Conservation (phyloP, 1,284 basidiomycete genomes). For the Marasmius tenuissimus region DNA sequence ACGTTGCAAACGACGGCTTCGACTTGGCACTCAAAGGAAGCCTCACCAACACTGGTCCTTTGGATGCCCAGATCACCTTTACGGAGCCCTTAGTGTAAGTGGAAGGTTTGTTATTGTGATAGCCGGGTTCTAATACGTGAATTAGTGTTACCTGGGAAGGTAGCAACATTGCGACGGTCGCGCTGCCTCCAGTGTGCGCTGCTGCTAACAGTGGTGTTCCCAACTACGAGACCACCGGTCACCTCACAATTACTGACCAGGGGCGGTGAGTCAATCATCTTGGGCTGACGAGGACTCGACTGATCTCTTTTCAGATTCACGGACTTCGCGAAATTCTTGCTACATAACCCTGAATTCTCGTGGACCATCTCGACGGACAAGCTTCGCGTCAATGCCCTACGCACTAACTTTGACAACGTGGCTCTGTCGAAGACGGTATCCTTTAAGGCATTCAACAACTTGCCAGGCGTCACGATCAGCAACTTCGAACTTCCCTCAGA, state of each 20-base stretch:
- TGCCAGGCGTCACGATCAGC: slow-evolving; percentile 68
- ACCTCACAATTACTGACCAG: slow-evolving; percentile 55
- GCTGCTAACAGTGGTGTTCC: slow-evolving; percentile 70
- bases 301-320: slow-evolving; percentile 50
- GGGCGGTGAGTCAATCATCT: slow-evolving; percentile 34
- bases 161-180: slow-evolving; percentile 64
- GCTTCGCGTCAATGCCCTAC: slow-evolving; percentile 65
- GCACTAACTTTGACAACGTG: slow-evolving; percentile 70
- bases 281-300: neutral
- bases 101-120: neutral
- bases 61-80: slow-evolving; percentile 66
- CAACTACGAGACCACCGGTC: slow-evolving; percentile 52
- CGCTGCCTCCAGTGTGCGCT: slow-evolving; percentile 72
- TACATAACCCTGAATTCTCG: slow-evolving; percentile 66
- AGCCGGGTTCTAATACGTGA: slow-evolving; percentile 4
- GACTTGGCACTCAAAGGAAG: slow-evolving; percentile 58
- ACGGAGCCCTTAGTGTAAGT: slow-evolving; percentile 49
- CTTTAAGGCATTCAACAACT: slow-evolving; percentile 71
- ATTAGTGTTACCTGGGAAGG: slow-evolving; percentile 67
- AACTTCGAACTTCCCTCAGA: slow-evolving; percentile 70
- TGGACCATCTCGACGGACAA: slow-evolving; percentile 71
- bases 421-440: slow-evolving; percentile 62
- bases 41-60: slow-evolving; percentile 60
- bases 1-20: slow-evolving; percentile 61
- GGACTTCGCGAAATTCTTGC: slow-evolving; percentile 62